Conservation (phyloP, 495 filamentous ascomycete genomes). For the Talaromyces stipitatus region DNA sequence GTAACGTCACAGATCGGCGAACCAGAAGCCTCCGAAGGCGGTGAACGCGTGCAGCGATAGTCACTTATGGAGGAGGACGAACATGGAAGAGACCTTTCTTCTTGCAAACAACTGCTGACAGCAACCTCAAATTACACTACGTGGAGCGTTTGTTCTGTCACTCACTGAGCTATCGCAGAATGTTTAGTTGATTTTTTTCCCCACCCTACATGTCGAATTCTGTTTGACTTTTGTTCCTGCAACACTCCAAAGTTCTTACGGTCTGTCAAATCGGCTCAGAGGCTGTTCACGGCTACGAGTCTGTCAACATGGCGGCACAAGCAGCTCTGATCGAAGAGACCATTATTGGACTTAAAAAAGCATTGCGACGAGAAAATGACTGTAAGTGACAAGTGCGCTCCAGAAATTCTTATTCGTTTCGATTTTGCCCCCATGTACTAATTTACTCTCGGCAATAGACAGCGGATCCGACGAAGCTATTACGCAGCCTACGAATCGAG, state of each 20-base stretch:
- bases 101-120: background rate
- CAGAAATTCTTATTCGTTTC: background rate
- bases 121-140: background rate
- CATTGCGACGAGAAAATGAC: slow-evolving; percentile 53
- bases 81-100: background rate
- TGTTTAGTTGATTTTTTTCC: background rate
- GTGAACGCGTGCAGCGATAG: slow-evolving; percentile 4
- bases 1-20: slow-evolving; percentile 4
- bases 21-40: slow-evolving; percentile 3
- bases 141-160: background rate
- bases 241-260: background rate
- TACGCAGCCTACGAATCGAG: slow-evolving; percentile 74
- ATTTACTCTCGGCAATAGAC: slow-evolving; percentile 39
- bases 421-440: background rate
- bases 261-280: background rate
- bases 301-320: slow-evolving; percentile 56
- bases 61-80: background rate
- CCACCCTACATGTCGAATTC: background rate
- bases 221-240: background rate
- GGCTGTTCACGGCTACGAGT: background rate
- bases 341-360: slow-evolving; percentile 69
- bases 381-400: slow-evolving; percentile 34
- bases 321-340: slow-evolving; percentile 63
- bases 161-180: background rate
- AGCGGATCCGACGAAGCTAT: slow-evolving; percentile 84